phyloP scores from a whole-genome alignment of 2,329 filamentous ascomycete species.

The Mycogone perniciosa region DNA sequence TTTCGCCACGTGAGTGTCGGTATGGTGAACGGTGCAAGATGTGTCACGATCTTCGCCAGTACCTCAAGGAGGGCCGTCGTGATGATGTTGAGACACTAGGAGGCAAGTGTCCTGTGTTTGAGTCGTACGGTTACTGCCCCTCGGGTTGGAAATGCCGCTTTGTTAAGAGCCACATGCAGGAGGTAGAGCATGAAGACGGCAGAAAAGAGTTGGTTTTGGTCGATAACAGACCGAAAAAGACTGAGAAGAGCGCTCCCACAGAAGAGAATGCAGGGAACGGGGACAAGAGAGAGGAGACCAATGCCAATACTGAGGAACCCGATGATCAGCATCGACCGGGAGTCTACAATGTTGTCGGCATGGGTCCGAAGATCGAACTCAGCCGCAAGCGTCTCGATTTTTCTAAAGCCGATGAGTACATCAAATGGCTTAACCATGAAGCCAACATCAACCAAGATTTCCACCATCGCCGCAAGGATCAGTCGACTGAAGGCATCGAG shows the following conservation, averaged over 20 bases:
- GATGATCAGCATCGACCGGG: slow-evolving; percentile 52
- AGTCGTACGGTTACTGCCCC: slow-evolving; percentile 66
- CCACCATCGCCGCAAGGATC: slow-evolving; percentile 36
- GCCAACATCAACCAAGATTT: slow-evolving; percentile 33
- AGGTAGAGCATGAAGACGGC: slow-evolving; percentile 71
- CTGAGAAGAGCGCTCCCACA: slow-evolving; percentile 9
- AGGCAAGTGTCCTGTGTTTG: slow-evolving; percentile 76
- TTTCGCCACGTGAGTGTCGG: slow-evolving; percentile 69
- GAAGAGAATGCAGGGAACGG: slow-evolving; percentile 3
- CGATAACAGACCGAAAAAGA: slow-evolving; percentile 28
- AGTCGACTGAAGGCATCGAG: slow-evolving; percentile 41
- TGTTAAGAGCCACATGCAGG: slow-evolving; percentile 76
- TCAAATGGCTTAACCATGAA: slow-evolving; percentile 69
- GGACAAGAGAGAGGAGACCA: slow-evolving; percentile 30
- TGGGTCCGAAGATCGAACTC: slow-evolving; percentile 66
- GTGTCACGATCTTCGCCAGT: slow-evolving; percentile 78
- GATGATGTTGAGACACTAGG: slow-evolving; percentile 70
- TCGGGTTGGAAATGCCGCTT: slow-evolving; percentile 95
- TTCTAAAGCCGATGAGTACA: slow-evolving; percentile 67
- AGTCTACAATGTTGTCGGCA: slow-evolving; percentile 67
- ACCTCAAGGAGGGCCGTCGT: slow-evolving; percentile 74
- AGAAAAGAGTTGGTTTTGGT: slow-evolving; percentile 73
- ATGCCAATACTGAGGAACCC: slow-evolving; percentile 21
- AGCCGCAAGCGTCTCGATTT: slow-evolving; percentile 65
- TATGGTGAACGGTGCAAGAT: slow-evolving; percentile 77